A percentile compares a stretch with the other conserved stretches of the same genome.
Conservation (phyloP, 805 yeast genomes). For the Candida sakaeoensis region DNA sequence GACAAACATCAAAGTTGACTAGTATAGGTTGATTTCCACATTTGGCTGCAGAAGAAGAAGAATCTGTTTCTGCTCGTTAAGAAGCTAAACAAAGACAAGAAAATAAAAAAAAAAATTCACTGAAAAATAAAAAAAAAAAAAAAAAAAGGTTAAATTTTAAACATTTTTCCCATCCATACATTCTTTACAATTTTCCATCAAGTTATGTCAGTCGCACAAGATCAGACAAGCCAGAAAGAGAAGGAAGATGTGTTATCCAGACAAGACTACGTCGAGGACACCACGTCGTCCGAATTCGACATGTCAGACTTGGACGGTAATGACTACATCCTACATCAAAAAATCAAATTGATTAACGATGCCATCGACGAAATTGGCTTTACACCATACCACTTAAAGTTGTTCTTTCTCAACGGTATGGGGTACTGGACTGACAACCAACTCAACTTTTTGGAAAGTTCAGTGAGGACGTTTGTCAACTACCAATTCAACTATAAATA, state of each 20-base stretch:
- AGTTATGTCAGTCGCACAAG: not conserved
- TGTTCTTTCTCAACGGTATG: conserved; percentile 51
- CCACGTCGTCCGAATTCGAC: conserved; percentile 7
- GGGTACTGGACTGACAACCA: conserved; percentile 57
- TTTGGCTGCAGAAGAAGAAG: not conserved
- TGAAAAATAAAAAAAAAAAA: not conserved
- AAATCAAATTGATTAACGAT: conserved; percentile 26
- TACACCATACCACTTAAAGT: conserved; percentile 50
- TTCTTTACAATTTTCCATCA: not conserved
- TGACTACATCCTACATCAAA: conserved; percentile 30
- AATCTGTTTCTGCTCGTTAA: not conserved
- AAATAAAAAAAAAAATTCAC: not conserved
- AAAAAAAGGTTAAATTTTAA: not conserved
- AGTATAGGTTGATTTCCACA: too few relatives aligned
- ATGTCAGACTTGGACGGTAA: conserved; percentile 19
- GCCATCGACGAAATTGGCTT: conserved; percentile 40
- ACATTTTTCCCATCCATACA: not conserved
- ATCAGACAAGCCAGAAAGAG: conserved; percentile 1
- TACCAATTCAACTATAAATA: conserved; percentile 44
- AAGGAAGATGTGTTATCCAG: conserved; percentile 3
- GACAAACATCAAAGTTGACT: too few relatives aligned
- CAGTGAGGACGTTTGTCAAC: conserved; percentile 45
- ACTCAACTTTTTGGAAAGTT: conserved; percentile 44
- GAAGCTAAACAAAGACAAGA: not conserved
- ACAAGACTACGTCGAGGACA: conserved; percentile 4